Base-by-base conservation (phyloP, 1,284 basidiomycete species). In the Moesziomyces parantarcticus region DNA sequence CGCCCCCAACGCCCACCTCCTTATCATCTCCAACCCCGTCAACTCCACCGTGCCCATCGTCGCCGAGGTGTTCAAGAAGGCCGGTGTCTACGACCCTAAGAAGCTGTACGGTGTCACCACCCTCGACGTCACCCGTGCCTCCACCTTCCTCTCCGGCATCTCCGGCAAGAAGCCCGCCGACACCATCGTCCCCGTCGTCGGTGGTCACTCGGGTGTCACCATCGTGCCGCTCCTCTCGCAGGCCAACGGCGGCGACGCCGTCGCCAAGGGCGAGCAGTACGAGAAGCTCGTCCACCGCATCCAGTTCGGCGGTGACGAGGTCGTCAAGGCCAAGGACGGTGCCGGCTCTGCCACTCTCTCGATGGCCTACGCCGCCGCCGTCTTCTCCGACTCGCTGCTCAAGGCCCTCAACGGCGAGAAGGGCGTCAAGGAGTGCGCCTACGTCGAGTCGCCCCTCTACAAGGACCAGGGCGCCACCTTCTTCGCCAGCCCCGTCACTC, bases 161-260 rank as follows among this genome's bases (percentile, higher is more conserved):
- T 86, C 89, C 32, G 74, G 76, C 64, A 69, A 75, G 51, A 66
- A 75, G 66, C 82, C 82, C 42, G 85, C 77, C 88, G 93, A 91
- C 26, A 87, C 96, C 79, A 88, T 89, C 65, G 91, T 96, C 40
- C 93, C 94, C 48, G 96, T 98, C 69, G 90, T 98, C 58, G 96
- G 97, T 80, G 96, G 96, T 57, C 95, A 97, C 89, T 94, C 92
- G 71, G 95, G 95, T 81, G 90, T 94, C 64, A 97, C 95, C 55
- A 99, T 99, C 81, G 90, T 99, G 45, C 97, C 97, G 66, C 88
- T 99, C 55, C 91, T 99, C 78, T 97, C 94, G 34, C 94, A 98
- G 86, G 90, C 92, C 23, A 88, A 90, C 32, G 90, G 92, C 82
- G 86, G 90, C 87, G 69, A 76, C 57, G 71, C 78, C 36, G 72